phyloP scores from a whole-genome alignment of 169 alveolate genomes.

The Neospora caninum region DNA sequence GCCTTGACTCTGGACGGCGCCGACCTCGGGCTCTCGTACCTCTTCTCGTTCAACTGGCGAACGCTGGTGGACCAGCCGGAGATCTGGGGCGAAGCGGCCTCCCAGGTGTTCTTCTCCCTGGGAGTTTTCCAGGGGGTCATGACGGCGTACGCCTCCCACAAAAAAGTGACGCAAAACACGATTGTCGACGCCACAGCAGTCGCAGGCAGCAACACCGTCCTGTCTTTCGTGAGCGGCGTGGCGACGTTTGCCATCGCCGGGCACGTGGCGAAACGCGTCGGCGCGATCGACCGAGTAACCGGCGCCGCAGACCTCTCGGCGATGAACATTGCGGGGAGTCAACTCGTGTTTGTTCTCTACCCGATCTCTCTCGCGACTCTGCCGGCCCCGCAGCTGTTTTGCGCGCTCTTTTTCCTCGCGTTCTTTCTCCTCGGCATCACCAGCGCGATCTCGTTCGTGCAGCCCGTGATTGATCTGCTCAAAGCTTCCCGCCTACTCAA shows the following conservation, averaged over 20 bases:
- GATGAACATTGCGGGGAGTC: conserved; percentile 26
- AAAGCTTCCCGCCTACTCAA: background rate
- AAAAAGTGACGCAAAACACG: background rate
- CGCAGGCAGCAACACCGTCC: conserved; percentile 10
- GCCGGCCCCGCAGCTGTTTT: conserved; percentile 40
- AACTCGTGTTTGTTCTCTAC: conserved; percentile 52
- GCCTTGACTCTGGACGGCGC: conserved; percentile 49
- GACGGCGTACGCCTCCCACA: conserved; percentile 49
- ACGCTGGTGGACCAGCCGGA: conserved; percentile 11
- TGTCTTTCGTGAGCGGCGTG: conserved; percentile 35
- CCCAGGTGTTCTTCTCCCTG: conserved; percentile 58
- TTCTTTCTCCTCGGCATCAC: conserved; percentile 44
- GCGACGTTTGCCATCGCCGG: conserved; percentile 58
- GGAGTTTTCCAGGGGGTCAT: conserved; percentile 45
- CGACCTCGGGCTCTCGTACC: background rate
- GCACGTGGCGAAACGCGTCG: conserved; percentile 25
- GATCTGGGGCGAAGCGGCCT: conserved; percentile 61
- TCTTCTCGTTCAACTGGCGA: conserved; percentile 1
- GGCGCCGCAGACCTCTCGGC: background rate
- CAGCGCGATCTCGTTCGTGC: conserved; percentile 38
- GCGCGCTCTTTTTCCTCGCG: conserved; percentile 33
- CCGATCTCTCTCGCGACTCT: conserved; percentile 21
- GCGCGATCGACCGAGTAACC: conserved; percentile 19
- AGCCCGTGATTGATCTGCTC: conserved; percentile 40
- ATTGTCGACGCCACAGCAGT: conserved; percentile 18